Percentiles rank a stretch among this genome's conserved stretches.
Evolutionary conservation across 2,329 filamentous ascomycete genomes (phyloP).

Genomic region (Sphaerulina vaccinii): DNA sequence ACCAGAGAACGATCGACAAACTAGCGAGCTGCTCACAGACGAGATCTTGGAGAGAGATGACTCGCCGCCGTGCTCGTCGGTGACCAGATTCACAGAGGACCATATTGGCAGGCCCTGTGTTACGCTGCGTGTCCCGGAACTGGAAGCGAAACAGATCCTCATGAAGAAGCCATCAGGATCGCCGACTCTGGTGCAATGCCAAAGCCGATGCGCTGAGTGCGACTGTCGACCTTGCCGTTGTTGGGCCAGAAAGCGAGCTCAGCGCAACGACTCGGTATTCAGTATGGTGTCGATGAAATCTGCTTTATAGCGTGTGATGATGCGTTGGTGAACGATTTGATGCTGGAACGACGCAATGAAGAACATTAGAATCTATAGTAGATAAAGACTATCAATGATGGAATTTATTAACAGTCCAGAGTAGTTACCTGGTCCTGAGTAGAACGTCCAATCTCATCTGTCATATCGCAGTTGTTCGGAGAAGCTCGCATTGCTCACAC

Average conservation of each 20-base stretch:
- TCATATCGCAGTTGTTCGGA: too few relatives aligned
- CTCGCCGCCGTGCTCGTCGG: not conserved
- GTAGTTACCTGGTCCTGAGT: not conserved
- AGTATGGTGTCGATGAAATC: constrained; percentile 2
- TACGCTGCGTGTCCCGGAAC: constrained; percentile 11
- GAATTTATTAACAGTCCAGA: not conserved
- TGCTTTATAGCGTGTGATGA: too few relatives aligned
- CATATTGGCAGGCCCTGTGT: constrained; percentile 10
- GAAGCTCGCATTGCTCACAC: too few relatives aligned
- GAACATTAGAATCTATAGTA: not conserved
- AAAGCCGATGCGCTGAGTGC: constrained; percentile 1
- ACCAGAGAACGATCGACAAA: constrained; percentile 5
- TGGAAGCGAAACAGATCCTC: constrained; percentile 15
- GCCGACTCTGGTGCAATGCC: constrained; percentile 6
- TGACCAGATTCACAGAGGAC: not conserved
- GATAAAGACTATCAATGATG: not conserved
- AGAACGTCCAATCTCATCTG: not conserved
- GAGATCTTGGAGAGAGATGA: constrained; percentile 9
- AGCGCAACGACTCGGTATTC: constrained; percentile 9
- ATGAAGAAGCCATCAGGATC: constrained; percentile 15
- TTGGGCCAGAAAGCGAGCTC: constrained; percentile 10
- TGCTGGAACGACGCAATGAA: too few relatives aligned
- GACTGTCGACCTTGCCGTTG: constrained; percentile 5
- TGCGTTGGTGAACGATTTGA: too few relatives aligned
- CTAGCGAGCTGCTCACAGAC: constrained; percentile 4